Evolutionary conservation across 2,329 filamentous ascomycete genomes (phyloP), one percentile per base, ranked within the genome.

Genomic region (Pseudocercospora eumusae): DNA sequence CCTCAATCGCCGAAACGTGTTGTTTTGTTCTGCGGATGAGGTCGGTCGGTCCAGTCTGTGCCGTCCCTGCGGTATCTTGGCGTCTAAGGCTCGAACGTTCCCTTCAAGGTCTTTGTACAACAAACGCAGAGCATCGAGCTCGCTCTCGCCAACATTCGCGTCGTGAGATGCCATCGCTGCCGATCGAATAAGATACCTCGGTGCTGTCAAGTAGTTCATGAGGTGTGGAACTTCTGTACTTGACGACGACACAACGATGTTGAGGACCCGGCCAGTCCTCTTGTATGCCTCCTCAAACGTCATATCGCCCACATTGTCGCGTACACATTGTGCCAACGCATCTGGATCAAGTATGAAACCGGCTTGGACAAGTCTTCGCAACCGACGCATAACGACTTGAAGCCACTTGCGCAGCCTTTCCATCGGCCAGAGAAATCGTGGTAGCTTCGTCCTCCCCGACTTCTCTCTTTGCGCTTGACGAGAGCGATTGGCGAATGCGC

Each of bases 221-320:
- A 97, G 79, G 52, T 89, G 92, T 1, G 93, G 93, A 1, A 93
- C 86, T 33, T 91, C 91, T 64, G 88, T 86, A 5, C 86, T 86
- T 21, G 86, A 87, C 1, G 89, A 91, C 0, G 90, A 90, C 21
- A 97, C 88, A 0, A 92, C 96, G 66, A 98, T 97, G 74, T 97
- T 97, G 68, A 98, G 80, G 3, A 96, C 87, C 56, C 92, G 83
- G 73, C 95, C 95, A 42, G 92, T 96, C 64, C 87, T 86, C 56
- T 88, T 85, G 72, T 93, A 96, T 0, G 93, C 93, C 77, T 97
- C 93, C 75, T 96, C 91, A 71, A 98, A 98, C 0, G 93, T 97
- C 64, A 96, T 75, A 70, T 96, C 90, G 9, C 92, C 93, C 13
- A 96, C 87, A 68, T 96, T 96, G 13, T 88, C 86, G 61, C 89